These are phyloP conservation scores for Apodospora peruviana DNA, from an alignment of 495 filamentous ascomycete genomes.

Conservation along the genomic window DNA sequence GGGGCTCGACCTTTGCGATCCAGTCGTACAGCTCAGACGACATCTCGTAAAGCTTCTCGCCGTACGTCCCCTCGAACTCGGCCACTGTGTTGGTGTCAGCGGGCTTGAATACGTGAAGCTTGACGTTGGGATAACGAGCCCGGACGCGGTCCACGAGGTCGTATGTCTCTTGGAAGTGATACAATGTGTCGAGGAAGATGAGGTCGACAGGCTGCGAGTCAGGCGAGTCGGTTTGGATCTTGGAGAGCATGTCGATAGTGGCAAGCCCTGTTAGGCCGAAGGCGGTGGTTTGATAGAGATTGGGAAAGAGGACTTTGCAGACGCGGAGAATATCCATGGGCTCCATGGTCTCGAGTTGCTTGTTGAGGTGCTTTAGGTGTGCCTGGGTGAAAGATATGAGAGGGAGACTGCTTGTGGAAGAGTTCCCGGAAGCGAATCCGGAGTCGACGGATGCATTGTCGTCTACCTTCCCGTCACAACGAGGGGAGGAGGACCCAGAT, in stretches of 20 bases:
- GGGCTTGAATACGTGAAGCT: conserved; percentile 85
- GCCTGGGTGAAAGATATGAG: conserved; percentile 75
- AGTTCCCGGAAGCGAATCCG: conserved; percentile 76
- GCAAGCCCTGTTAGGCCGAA: conserved; percentile 92
- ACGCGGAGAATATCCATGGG: conserved; percentile 79
- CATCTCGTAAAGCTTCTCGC: conserved; percentile 77
- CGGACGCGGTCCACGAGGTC: conserved; percentile 74
- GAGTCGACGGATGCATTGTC: conserved; percentile 60
- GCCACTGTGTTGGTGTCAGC: conserved; percentile 58
- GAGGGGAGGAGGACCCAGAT: conserved; percentile 29
- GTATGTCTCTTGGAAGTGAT: conserved; percentile 91
- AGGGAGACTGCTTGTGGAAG: conserved; percentile 40
- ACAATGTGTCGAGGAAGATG: conserved; percentile 94
- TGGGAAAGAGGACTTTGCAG: conserved; percentile 84
- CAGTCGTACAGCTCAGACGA: conserved; percentile 92
- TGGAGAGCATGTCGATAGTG: conserved; percentile 91
- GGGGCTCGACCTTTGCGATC: conserved; percentile 94
- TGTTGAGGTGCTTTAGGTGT: conserved; percentile 86
- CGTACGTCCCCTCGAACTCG: conserved; percentile 77
- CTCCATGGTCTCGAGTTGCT: conserved; percentile 75
- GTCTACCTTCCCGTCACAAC: conserved; percentile 21
- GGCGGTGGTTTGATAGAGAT: conserved; percentile 93
- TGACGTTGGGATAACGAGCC: conserved; percentile 67
- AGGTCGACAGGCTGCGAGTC: conserved; percentile 66
- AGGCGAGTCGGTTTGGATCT: conserved; percentile 64